These are phyloP conservation scores for Solanum pennellii DNA, from an alignment of 257 asterid genomes.

Conservation along the genomic window DNA sequence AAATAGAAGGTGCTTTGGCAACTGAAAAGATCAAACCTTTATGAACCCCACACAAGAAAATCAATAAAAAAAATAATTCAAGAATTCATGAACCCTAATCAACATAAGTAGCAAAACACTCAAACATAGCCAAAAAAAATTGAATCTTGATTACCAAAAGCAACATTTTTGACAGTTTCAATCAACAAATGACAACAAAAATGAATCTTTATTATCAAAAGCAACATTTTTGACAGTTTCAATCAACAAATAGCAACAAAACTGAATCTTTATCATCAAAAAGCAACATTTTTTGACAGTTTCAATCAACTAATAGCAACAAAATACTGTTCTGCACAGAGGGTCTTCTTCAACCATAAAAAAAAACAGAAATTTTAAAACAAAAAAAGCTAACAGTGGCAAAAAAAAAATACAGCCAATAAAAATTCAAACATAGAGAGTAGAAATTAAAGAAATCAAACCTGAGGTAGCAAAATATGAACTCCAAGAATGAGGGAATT, in stretches of 20 bases:
- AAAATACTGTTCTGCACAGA: neutral
- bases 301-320: neutral
- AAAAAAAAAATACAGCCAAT: neutral
- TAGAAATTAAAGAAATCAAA: neutral
- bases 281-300: neutral
- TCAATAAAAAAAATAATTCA: neutral
- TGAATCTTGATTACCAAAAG: neutral
- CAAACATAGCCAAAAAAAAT: neutral
- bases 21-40: neutral
- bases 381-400: neutral
- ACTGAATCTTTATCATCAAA: neutral
- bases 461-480: neutral
- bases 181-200: neutral
- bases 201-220: neutral
- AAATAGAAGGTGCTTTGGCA: neutral
- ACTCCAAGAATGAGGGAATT: neutral
- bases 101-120: neutral
- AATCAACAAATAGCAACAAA: neutral
- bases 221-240: neutral
- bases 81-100: neutral
- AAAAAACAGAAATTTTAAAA: neutral
- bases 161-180: neutral
- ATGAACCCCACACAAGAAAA: neutral
- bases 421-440: neutral
- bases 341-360: neutral